Base-by-base conservation (phyloP, 2,329 filamentous ascomycete genomes). In the Paracoccidioides lutzii region DNA sequence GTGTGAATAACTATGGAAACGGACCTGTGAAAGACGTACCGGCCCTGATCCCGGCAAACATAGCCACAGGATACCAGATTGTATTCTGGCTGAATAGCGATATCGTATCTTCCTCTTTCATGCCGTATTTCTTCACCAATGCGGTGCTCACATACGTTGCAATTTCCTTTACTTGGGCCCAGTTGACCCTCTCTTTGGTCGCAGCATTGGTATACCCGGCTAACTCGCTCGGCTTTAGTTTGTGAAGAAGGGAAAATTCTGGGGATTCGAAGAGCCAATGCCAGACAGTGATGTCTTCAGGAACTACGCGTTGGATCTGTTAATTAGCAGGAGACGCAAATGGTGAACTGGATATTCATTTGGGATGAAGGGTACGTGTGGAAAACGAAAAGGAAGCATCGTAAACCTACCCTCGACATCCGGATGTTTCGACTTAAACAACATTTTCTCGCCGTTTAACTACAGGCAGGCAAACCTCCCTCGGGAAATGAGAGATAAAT, bases 61-160 rank as follows among this genome's bases (percentile, higher is more conserved):
- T 78, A 35, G 77, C 79, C 2, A 83, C 76, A 0, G 81, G 81
- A 61, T 82, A 83, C 80, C 80, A 83, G 54, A 84, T 77, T 10
- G 78, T 81, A 62, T 84, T 84, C 38, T 76, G 77, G 51, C 74
- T 76, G 69, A 82, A 84, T 1, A 84, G 68, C 0, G 78, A 73
- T 3, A 83, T 75, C 0, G 78, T 79, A 9, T 84, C 73, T 4
- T 76, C 76, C 37, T 72, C 61, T 45, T 73, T 63, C 43, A 84
- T 71, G 2, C 76, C 76, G 68, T 80, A 78, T 15, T 75, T 73
- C 58, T 73, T 77, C 10, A 76, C 73, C 9, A 85, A 71, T 0
- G 79, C 78, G 0, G 81, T 83, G 1, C 79, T 81, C 15, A 84
- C 72, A 59, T 78, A 73, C 0, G 75, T 82, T 0, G 80, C 75